Base-by-base conservation (phyloP, 1,139 yeast genomes). In the Eremothecium coryli region DNA sequence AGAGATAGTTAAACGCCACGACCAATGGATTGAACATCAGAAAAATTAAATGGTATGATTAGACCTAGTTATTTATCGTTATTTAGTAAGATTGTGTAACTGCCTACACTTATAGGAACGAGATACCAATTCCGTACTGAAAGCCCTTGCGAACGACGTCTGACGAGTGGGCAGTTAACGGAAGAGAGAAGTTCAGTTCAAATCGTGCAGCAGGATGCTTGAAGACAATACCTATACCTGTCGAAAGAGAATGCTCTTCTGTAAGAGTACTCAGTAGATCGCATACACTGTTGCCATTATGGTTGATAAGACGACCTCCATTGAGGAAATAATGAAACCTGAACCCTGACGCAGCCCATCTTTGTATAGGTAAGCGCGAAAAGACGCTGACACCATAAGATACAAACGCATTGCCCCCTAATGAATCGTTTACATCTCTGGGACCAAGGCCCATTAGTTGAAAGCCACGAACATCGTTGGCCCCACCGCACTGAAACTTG, bases 101-200 rank as follows among this genome's bases (percentile, higher is more conserved):
- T n/a, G n/a, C n/a, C 24, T 22, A 10, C 9, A 59, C 30, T 59
- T 66, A 84, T 67, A 84, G 65, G 58, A 85, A 86, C 14, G 90
- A 77, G 31, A 85, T 61, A 0, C 97, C 97, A 34, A 90, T 75
- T 13, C 98, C 98, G 57, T 86, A 88, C 56, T 90, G 97, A 24
- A 90, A 57, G 0, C 98, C 98, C 54, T 84, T 86, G 48, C 95
- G 66, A 4, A 73, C 56, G 18, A 70, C 68, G 50, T 90, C 98
- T 24, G 72, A 63, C 10, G 68, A 66, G 49, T 78, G 77, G 0
- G 74, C 71, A 2, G 73, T 63, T 23, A 90, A 48, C 0, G 98
- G 98, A 24, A 88, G 58, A 1, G 82, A 82, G 45, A 88, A 77
- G 55, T 86, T 88, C 45, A 90, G 70, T 59, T 90, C 98, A 51